These are phyloP conservation scores for Pseudozyma flocculosa DNA, from an alignment of 1,284 basidiomycete species.

Conservation along the genomic window DNA sequence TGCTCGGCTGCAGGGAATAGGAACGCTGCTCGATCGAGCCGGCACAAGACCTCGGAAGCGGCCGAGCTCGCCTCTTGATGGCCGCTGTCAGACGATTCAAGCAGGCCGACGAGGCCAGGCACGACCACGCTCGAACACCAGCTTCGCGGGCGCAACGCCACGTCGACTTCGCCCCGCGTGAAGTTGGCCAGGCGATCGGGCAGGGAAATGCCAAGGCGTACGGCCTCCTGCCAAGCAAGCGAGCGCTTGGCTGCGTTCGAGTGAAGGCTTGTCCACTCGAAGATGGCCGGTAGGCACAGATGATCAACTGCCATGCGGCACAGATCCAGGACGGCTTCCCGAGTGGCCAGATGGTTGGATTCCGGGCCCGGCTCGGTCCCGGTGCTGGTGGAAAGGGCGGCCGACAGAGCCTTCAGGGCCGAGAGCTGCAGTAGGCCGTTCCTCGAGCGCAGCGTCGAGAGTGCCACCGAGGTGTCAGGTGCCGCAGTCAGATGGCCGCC, in stretches of 20 bases:
- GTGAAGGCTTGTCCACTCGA: neutral
- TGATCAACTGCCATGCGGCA: conserved; percentile 1
- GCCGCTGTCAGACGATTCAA: neutral
- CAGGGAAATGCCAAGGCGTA: conserved; percentile 6
- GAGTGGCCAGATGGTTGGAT: conserved; percentile 2
- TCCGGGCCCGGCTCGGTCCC: neutral
- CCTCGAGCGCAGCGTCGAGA: too few relatives aligned
- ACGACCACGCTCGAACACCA: conserved; percentile 15
- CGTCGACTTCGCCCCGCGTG: conserved; percentile 4
- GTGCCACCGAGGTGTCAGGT: too few relatives aligned
- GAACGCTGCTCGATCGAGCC: conserved; percentile 15
- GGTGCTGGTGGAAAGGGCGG: neutral
- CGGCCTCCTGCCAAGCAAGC: conserved; percentile 16
- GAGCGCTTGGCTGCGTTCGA: conserved; percentile 10
- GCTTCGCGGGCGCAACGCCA: neutral
- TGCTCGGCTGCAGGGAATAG: too few relatives aligned
- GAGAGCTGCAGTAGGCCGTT: conserved; percentile 11
- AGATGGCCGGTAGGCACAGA: conserved; percentile 7
- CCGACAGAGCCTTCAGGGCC: conserved; percentile 7
- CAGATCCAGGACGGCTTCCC: neutral
- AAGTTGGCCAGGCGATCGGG: conserved; percentile 26
- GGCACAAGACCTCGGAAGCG: conserved; percentile 5
- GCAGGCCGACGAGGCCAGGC: conserved; percentile 3
- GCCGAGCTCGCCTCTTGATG: neutral
- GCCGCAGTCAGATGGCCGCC: too few relatives aligned